These are phyloP conservation scores for Xanthoconium purpureum DNA, from an alignment of 768 basidiomycete genomes.

Conservation along the genomic window DNA sequence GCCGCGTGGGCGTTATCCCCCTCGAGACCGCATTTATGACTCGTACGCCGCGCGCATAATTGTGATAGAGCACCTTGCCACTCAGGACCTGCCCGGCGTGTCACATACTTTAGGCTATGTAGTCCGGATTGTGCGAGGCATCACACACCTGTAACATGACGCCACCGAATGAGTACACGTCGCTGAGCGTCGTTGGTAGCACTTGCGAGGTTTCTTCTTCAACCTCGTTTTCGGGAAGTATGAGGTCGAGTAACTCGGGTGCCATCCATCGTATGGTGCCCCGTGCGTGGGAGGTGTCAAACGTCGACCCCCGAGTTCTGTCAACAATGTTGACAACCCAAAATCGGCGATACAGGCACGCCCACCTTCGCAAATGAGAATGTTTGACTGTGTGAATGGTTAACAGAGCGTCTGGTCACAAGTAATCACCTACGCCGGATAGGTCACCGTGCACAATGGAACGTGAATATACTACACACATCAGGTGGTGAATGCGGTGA, in stretches of 20 bases:
- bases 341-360: slow-evolving; percentile 1
- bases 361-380: background rate
- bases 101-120: background rate
- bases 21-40: slow-evolving; percentile 5
- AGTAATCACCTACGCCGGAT: slow-evolving; percentile 2
- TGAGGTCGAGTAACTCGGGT: slow-evolving; percentile 1
- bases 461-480: background rate
- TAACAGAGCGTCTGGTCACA: background rate
- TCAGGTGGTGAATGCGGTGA: too few relatives aligned
- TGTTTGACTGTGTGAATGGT: background rate
- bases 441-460: slow-evolving; percentile 11
- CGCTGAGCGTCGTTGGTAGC: background rate
- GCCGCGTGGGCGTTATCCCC: background rate
- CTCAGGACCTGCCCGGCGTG: background rate
- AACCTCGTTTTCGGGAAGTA: background rate
- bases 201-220: background rate
- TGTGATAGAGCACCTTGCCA: slow-evolving; percentile 14
- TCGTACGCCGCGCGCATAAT: slow-evolving; percentile 7
- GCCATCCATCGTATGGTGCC: slow-evolving; percentile 1
- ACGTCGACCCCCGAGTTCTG: slow-evolving; percentile 1
- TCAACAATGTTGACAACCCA: slow-evolving; percentile 5
- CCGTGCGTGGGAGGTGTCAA: background rate
- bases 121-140: too few relatives aligned
- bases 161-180: slow-evolving; percentile 3
- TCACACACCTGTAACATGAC: slow-evolving; percentile 1